phyloP scores from a whole-genome alignment of 2,329 filamentous ascomycete genomes.

The Elsinoe batatas region DNA sequence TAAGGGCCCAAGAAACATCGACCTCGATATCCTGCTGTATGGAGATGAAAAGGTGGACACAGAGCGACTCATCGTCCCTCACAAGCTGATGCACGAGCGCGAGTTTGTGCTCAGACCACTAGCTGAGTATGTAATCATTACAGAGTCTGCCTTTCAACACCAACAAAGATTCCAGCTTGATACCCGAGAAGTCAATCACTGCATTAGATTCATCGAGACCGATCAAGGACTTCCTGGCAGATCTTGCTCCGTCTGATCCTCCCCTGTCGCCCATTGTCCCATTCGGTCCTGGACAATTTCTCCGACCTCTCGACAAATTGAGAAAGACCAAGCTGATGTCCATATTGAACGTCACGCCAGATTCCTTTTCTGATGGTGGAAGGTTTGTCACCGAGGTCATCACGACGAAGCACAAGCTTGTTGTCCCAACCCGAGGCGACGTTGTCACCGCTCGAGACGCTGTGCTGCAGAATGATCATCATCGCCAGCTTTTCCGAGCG shows the following conservation, averaged over 20 bases:
- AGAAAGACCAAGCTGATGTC: slow-evolving; percentile 76
- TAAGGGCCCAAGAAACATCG: slow-evolving; percentile 90
- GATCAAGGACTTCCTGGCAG: slow-evolving; percentile 6
- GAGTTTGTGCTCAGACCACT: slow-evolving; percentile 89
- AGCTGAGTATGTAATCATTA: slow-evolving; percentile 51
- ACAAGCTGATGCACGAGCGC: slow-evolving; percentile 74
- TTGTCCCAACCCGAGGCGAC: too few relatives aligned
- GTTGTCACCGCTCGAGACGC: too few relatives aligned
- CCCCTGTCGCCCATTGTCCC: slow-evolving; percentile 32
- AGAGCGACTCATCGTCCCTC: slow-evolving; percentile 72
- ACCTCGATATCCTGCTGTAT: slow-evolving; percentile 85
- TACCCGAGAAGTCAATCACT: slow-evolving; percentile 31
- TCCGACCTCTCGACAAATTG: slow-evolving; percentile 47
- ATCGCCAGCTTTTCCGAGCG: slow-evolving; percentile 27
- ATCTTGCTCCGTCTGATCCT: not conserved
- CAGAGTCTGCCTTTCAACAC: not conserved
- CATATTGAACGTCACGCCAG: slow-evolving; percentile 87
- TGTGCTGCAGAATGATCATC: not conserved
- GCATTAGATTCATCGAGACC: slow-evolving; percentile 19
- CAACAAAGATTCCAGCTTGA: slow-evolving; percentile 27
- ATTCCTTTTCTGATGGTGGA: slow-evolving; percentile 94
- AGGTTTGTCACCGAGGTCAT: slow-evolving; percentile 17
- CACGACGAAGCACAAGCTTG: too few relatives aligned
- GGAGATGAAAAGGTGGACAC: slow-evolving; percentile 55
- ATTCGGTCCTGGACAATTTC: slow-evolving; percentile 35